These are phyloP conservation scores for Artemisia annua DNA, from an alignment of 129 eudicot genomes.

Conservation along the genomic window DNA sequence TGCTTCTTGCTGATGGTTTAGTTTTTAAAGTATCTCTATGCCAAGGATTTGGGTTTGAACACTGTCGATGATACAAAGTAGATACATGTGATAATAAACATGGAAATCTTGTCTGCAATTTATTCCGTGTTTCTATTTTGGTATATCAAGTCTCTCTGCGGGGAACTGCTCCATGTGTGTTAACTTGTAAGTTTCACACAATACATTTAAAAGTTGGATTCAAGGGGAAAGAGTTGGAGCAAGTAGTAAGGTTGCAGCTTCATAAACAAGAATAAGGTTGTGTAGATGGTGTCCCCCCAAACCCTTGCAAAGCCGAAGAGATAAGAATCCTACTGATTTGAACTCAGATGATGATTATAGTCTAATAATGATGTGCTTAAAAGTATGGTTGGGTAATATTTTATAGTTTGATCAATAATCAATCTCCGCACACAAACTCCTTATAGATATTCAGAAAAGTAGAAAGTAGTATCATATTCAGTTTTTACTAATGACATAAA, in stretches of 20 bases:
- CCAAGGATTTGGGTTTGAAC: background rate
- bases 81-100: background rate
- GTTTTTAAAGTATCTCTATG: background rate
- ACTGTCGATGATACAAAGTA: background rate
- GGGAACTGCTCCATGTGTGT: background rate
- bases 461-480: background rate
- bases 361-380: background rate
- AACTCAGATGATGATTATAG: background rate
- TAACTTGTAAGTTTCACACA: background rate
- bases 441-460: background rate
- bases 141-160: background rate
- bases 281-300: background rate
- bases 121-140: background rate
- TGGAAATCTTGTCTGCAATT: slow-evolving; percentile 6
- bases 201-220: background rate
- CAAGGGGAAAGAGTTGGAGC: background rate
- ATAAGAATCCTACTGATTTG: background rate
- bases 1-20: background rate
- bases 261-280: background rate
- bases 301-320: background rate
- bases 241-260: background rate
- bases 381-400: background rate
- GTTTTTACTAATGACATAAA: background rate
- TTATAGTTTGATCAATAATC: background rate
- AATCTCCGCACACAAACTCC: background rate